Percentiles rank a stretch among this genome's conserved stretches.
phyloP scores from a whole-genome alignment of 2,329 filamentous ascomycete species.

The Sporothrix variecibatus region DNA sequence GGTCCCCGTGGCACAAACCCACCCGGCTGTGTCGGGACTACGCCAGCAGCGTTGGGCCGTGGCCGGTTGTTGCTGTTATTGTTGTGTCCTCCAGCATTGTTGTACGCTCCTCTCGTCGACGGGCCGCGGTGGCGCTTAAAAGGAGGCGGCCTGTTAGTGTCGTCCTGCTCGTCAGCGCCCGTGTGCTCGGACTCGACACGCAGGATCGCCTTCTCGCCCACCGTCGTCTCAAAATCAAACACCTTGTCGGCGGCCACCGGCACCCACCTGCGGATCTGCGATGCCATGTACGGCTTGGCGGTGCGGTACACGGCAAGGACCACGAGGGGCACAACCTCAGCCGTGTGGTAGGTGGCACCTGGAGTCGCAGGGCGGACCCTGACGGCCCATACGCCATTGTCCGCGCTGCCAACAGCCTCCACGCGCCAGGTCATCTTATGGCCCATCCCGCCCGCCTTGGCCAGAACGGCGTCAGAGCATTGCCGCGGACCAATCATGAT shows the following conservation, averaged over 20 bases:
- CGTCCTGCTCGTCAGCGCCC: not conserved
- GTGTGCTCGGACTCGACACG: constrained; percentile 72
- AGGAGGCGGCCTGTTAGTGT: constrained; percentile 42
- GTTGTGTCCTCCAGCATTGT: not conserved
- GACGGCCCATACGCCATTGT: constrained; percentile 86
- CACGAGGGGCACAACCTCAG: constrained; percentile 75
- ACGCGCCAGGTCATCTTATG: constrained; percentile 83
- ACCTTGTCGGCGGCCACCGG: constrained; percentile 69
- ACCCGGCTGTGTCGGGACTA: constrained; percentile 21
- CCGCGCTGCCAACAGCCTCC: constrained; percentile 70
- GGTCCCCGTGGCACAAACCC: constrained; percentile 17
- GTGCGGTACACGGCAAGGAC: constrained; percentile 79
- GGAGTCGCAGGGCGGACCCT: constrained; percentile 71
- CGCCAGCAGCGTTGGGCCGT: constrained; percentile 1
- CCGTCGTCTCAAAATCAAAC: constrained; percentile 77
- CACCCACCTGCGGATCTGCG: constrained; percentile 81
- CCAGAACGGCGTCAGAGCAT: constrained; percentile 65
- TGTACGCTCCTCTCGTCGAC: not conserved
- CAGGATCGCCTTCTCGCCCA: constrained; percentile 83
- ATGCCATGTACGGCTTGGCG: constrained; percentile 75
- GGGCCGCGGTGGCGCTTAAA: constrained; percentile 11
- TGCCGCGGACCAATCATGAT: constrained; percentile 85
- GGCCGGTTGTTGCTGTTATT: not conserved
- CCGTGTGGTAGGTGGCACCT: constrained; percentile 67
- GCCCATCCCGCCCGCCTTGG: constrained; percentile 85